Evolutionary conservation across 306 rosid genomes (phyloP).

Genomic region (Corylus americana): DNA sequence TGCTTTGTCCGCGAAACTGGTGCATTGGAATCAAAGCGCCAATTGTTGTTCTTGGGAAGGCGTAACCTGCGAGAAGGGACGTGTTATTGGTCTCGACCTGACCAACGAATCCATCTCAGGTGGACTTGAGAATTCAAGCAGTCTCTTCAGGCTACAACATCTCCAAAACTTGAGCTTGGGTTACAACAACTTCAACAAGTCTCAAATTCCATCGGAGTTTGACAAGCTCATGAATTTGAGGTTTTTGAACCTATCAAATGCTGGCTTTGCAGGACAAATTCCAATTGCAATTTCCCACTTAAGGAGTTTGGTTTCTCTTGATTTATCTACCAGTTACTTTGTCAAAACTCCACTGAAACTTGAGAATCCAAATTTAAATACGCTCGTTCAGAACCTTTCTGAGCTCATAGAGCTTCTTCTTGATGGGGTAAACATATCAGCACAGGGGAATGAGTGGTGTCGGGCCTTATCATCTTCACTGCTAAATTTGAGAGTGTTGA

Average conservation of each 20-base stretch:
- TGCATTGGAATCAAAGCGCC: neutral
- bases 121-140: slow-evolving; percentile 32
- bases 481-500: slow-evolving; percentile 25
- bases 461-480: slow-evolving; percentile 8
- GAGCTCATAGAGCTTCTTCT: slow-evolving; percentile 38
- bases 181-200: slow-evolving; percentile 11
- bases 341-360: slow-evolving; percentile 14
- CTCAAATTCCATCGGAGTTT: slow-evolving; percentile 33
- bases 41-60: slow-evolving; percentile 19
- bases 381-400: slow-evolving; percentile 34
- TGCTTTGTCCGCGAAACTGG: neutral
- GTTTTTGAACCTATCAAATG: slow-evolving; percentile 32
- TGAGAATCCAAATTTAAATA: slow-evolving; percentile 32
- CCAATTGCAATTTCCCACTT: slow-evolving; percentile 42
- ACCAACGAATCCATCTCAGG: slow-evolving; percentile 5
- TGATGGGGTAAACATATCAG: slow-evolving; percentile 49
- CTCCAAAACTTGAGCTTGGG: slow-evolving; percentile 37
- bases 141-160: slow-evolving; percentile 30
- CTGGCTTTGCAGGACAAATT: slow-evolving; percentile 42
- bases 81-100: too few relatives aligned
- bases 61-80: too few relatives aligned
- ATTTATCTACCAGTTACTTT: slow-evolving; percentile 25
- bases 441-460: slow-evolving; percentile 47
- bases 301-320: slow-evolving; percentile 44
- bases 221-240: slow-evolving; percentile 32